Base-by-base conservation (phyloP, 2,329 filamentous ascomycete species). In the Ophiosphaerella narmari region DNA sequence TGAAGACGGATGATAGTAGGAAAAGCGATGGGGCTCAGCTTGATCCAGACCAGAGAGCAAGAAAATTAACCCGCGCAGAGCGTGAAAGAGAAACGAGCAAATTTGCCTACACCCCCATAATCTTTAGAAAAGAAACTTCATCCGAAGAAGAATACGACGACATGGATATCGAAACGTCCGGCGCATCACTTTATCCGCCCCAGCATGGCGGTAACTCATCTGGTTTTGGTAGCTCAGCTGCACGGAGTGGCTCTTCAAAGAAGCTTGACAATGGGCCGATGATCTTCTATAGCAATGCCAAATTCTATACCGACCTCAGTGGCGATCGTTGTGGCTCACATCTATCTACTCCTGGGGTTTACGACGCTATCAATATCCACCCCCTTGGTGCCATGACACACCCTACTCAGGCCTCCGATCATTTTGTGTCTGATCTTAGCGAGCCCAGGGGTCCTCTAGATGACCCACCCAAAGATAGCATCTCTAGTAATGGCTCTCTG, bases 231-330 rank as follows among this genome's bases (percentile, higher is more conserved):
- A 62, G 83, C 76, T 56, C 82, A 67, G 57, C 77, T 66, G 39
- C 80, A 72, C 48, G 74, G 65, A 70, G 79, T n/a, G n/a, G 39
- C 65, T 63, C 78, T 31, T 74, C 70, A 1, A 80, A 75, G 57
- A 83, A 81, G 23, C 80, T 78, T 0, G 80, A 85, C 11, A 85
- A 89, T 50, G 90, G 90, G 7, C 86, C 88, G 1, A 88, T 95
- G 58, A 91, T 93, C 14, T 95, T 92, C 66, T 95, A 93, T 68
- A 90, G 82, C 52, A 89, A 88, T 23, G 87, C 88, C 1, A 84
- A 83, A 0, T 96, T 94, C 68, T 94, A 86, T 68, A 91, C 86
- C 1, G 91, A 96, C 68, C 74, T 94, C 3, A 89, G 86, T 13
- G 86, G 87, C 2, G 87, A 91, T 60, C 77, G 60, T 18, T 48